A percentile compares a stretch with the other conserved stretches of the same genome.
These are phyloP conservation scores for Colletotrichum scovillei DNA, from an alignment of 2,329 filamentous ascomycete genomes.

Conservation along the genomic window DNA sequence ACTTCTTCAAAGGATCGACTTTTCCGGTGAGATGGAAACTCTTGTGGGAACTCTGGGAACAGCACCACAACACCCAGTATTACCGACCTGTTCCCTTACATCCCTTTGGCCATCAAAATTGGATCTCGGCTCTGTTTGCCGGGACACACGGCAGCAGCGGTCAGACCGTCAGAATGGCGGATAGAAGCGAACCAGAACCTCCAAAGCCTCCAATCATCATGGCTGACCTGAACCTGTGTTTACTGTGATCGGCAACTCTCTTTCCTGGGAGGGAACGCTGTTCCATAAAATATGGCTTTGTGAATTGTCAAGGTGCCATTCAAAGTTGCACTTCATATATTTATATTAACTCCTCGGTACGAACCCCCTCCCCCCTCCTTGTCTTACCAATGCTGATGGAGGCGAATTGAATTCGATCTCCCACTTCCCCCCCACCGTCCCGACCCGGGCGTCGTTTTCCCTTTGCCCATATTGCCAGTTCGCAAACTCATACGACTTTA, in stretches of 20 bases:
- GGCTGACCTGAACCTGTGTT: neutral
- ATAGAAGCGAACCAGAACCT: slow-evolving; percentile 7
- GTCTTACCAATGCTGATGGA: neutral
- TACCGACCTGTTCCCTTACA: slow-evolving; percentile 7
- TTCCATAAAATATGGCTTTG: slow-evolving; percentile 10
- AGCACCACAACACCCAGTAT: slow-evolving; percentile 3
- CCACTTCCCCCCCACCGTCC: neutral
- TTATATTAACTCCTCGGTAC: neutral
- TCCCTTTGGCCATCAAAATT: slow-evolving; percentile 7
- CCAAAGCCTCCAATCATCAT: slow-evolving; percentile 8
- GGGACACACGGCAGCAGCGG: neutral
- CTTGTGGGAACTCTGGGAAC: slow-evolving; percentile 4
- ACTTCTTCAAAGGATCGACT: slow-evolving; percentile 18
- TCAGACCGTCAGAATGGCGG: neutral
- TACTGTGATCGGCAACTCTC: neutral
- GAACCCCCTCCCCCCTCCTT: neutral
- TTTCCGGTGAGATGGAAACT: slow-evolving; percentile 8
- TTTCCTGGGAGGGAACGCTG: neutral
- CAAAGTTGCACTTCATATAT: slow-evolving; percentile 14
- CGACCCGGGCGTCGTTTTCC: neutral
- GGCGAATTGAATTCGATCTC: neutral
- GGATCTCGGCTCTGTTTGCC: neutral
- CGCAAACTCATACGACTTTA: slow-evolving; percentile 20
- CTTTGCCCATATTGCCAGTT: neutral
- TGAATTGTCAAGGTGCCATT: slow-evolving; percentile 1